Percentiles rank a stretch among this genome's conserved stretches.
Conservation (phyloP, 2,329 filamentous ascomycete genomes). For the Akanthomyces muscarius region DNA sequence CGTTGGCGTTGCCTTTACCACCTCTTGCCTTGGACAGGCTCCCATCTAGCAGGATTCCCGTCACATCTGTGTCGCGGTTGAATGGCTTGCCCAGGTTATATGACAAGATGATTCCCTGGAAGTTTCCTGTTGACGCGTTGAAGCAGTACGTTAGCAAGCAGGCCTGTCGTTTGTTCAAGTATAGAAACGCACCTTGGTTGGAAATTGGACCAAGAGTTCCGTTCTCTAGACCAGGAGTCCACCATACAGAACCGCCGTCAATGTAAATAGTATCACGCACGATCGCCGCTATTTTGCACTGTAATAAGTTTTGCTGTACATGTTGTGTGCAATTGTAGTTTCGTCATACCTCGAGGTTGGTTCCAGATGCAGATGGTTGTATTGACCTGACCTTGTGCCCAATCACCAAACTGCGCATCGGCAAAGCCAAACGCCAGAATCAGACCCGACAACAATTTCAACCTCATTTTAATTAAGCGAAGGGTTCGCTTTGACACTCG, state of each 20-base stretch:
- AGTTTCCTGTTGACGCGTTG: slow-evolving; percentile 40
- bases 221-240: slow-evolving; percentile 47
- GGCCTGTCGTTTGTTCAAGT: slow-evolving; percentile 9
- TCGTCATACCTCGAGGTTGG: slow-evolving; percentile 38
- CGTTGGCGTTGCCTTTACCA: slow-evolving; percentile 47
- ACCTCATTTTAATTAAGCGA: not conserved
- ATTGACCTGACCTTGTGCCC: slow-evolving; percentile 50
- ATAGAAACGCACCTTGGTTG: slow-evolving; percentile 36
- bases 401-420: slow-evolving; percentile 44
- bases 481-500: not conserved
- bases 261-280: slow-evolving; percentile 61
- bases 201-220: slow-evolving; percentile 31
- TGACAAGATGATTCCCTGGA: slow-evolving; percentile 48
- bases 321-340: not conserved
- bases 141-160: not conserved
- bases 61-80: slow-evolving; percentile 48
- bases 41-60: slow-evolving; percentile 41
- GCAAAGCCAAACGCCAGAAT: not conserved
- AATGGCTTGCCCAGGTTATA: slow-evolving; percentile 58
- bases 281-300: slow-evolving; percentile 43
- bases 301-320: not conserved
- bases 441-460: not conserved
- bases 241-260: slow-evolving; percentile 57
- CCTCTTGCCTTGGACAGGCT: slow-evolving; percentile 45
- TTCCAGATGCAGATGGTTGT: slow-evolving; percentile 58